phyloP scores from a whole-genome alignment of 345 rosid species.

The Populus alba region DNA sequence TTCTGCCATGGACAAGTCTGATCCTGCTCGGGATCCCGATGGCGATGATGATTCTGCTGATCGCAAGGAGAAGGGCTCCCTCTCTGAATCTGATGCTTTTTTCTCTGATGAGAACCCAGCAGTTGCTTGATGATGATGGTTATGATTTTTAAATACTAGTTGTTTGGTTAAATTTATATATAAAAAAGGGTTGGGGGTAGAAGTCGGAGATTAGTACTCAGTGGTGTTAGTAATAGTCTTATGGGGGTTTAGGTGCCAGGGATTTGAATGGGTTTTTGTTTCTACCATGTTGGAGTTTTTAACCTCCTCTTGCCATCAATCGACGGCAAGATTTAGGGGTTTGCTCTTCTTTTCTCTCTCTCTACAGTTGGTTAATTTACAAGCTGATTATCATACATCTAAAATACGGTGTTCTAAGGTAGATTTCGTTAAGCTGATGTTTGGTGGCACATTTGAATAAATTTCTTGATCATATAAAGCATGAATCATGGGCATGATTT shows the following conservation, averaged over 20 bases:
- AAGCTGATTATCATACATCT: neutral
- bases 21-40: conserved; percentile 62
- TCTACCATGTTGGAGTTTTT: neutral
- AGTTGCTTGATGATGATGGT: neutral
- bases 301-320: neutral
- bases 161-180: neutral
- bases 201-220: neutral
- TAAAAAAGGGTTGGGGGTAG: neutral
- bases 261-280: neutral
- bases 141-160: neutral
- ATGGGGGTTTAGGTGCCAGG: neutral
- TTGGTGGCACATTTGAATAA: neutral
- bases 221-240: neutral
- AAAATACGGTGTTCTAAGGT: neutral
- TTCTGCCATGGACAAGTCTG: conserved; percentile 65
- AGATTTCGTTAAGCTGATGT: neutral
- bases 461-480: neutral
- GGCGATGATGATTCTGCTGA: conserved; percentile 12
- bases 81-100: neutral
- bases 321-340: neutral
- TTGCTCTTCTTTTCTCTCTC: no score
- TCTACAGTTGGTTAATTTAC: neutral
- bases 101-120: conserved; percentile 4
- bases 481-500: neutral
- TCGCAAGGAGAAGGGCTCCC: neutral